Evolutionary conservation across 2,329 filamentous ascomycete genomes (phyloP).

Genomic region (Ascocoryne sarcoides): DNA sequence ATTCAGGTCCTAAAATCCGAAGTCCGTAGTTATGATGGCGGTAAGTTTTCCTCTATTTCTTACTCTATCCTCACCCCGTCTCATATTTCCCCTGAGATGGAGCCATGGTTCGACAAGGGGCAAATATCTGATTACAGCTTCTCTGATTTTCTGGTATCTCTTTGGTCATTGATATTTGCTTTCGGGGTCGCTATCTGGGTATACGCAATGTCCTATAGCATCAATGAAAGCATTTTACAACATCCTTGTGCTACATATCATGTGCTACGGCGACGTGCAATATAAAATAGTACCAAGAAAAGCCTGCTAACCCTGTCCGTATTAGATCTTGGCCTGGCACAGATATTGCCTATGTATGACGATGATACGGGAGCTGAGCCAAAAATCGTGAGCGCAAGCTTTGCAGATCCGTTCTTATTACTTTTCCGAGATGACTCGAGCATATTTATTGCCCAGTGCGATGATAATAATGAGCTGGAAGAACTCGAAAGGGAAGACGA

Average conservation of each 20-base stretch:
- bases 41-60: conserved; percentile 41
- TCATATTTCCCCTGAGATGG: neutral
- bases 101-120: neutral
- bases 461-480: conserved; percentile 75
- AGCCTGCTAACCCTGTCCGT: conserved; percentile 11
- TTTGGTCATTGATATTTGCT: conserved; percentile 13
- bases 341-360: conserved; percentile 89
- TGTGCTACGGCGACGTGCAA: conserved; percentile 14
- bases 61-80: conserved; percentile 7
- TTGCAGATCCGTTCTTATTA: conserved; percentile 78
- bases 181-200: conserved; percentile 28
- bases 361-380: conserved; percentile 80
- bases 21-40: conserved; percentile 81
- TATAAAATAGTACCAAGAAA: conserved; percentile 1
- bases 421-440: conserved; percentile 78
- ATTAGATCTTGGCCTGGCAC: conserved; percentile 72
- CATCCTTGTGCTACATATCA: conserved; percentile 21
- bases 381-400: conserved; percentile 69
- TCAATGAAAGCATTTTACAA: conserved; percentile 32
- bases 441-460: conserved; percentile 69
- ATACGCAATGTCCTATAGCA: conserved; percentile 31
- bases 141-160: conserved; percentile 1
- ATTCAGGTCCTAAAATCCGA: conserved; percentile 84
- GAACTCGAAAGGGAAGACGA: conserved; percentile 61
- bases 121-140: neutral